Evolutionary conservation across 139 green algal genomes (phyloP).

Genomic region (Haematococcus sp.): DNA sequence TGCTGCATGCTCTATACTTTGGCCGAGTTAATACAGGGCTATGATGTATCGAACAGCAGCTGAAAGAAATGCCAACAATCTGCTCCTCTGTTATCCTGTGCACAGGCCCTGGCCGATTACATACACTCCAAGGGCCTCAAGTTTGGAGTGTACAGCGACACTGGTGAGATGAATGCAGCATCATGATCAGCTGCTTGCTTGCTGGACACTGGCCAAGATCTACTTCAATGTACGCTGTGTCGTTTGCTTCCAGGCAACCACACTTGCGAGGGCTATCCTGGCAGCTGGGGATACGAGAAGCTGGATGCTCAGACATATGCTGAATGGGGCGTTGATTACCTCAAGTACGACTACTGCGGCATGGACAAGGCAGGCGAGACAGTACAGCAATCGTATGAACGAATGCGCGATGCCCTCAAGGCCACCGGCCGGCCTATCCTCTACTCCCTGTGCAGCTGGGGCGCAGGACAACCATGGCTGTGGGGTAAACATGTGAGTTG

Average conservation of each 20-base stretch:
- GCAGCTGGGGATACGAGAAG: slow-evolving; percentile 54
- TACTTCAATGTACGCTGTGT: too few relatives aligned
- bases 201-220: too few relatives aligned
- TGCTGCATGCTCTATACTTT: too few relatives aligned
- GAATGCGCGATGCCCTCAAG: slow-evolving; percentile 71
- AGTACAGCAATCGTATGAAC: slow-evolving; percentile 38
- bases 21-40: too few relatives aligned
- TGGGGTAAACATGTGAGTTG: slow-evolving; percentile 54
- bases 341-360: slow-evolving; percentile 76
- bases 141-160: slow-evolving; percentile 74
- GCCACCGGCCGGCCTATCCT: slow-evolving; percentile 64
- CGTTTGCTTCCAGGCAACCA: slow-evolving; percentile 28
- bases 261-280: slow-evolving; percentile 72
- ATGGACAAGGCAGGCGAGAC: slow-evolving; percentile 32
- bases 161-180: too few relatives aligned
- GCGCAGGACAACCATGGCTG: slow-evolving; percentile 61
- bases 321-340: slow-evolving; percentile 71
- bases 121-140: slow-evolving; percentile 57
- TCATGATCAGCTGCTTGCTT: too few relatives aligned
- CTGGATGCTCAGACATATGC: slow-evolving; percentile 67
- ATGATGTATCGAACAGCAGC: too few relatives aligned
- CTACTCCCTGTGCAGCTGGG: slow-evolving; percentile 75
- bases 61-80: neutral
- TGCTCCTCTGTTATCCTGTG: neutral
- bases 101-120: slow-evolving; percentile 48